These are phyloP conservation scores for Hawksworthiomyces lignivorus DNA, from an alignment of 2,329 filamentous ascomycete species.

Conservation along the genomic window DNA sequence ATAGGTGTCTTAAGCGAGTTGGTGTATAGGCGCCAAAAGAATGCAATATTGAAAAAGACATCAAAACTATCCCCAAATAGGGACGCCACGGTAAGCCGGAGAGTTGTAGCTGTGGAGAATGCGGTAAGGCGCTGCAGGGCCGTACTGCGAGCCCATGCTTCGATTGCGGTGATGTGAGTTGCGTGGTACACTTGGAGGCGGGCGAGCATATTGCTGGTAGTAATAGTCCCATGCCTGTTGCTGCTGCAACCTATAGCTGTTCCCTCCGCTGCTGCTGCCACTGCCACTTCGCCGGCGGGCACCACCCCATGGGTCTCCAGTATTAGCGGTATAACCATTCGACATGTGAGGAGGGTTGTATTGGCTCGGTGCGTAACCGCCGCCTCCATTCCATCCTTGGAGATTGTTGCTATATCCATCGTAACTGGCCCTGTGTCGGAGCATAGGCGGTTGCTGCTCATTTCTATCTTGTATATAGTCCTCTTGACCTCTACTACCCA, in stretches of 20 bases:
- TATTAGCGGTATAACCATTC: slow-evolving; percentile 5
- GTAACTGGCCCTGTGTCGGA: slow-evolving; percentile 27
- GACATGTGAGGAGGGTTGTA: slow-evolving; percentile 4
- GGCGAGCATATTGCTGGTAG: slow-evolving; percentile 24
- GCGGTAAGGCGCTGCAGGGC: slow-evolving; percentile 34
- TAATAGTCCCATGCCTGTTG: slow-evolving; percentile 25
- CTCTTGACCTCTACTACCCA: background rate
- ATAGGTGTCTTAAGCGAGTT: too few relatives aligned
- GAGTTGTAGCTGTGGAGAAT: slow-evolving; percentile 53
- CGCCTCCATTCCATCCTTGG: slow-evolving; percentile 9
- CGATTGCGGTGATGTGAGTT: slow-evolving; percentile 29
- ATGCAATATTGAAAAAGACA: background rate
- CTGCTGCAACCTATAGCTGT: slow-evolving; percentile 7
- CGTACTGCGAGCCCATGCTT: slow-evolving; percentile 25
- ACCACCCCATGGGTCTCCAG: slow-evolving; percentile 14
- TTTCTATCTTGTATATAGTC: too few relatives aligned
- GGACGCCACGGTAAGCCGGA: slow-evolving; percentile 45
- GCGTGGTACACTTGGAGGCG: slow-evolving; percentile 27
- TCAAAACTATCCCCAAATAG: slow-evolving; percentile 44
- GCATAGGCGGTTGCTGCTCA: slow-evolving; percentile 10
- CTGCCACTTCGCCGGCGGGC: background rate
- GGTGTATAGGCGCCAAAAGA: too few relatives aligned
- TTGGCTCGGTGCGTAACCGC: background rate
- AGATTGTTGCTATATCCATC: slow-evolving; percentile 19
- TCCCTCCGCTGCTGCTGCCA: slow-evolving; percentile 6